These are phyloP conservation scores for Colletotrichum acutatum DNA, from an alignment of 2,329 filamentous ascomycete species.

Conservation along the genomic window DNA sequence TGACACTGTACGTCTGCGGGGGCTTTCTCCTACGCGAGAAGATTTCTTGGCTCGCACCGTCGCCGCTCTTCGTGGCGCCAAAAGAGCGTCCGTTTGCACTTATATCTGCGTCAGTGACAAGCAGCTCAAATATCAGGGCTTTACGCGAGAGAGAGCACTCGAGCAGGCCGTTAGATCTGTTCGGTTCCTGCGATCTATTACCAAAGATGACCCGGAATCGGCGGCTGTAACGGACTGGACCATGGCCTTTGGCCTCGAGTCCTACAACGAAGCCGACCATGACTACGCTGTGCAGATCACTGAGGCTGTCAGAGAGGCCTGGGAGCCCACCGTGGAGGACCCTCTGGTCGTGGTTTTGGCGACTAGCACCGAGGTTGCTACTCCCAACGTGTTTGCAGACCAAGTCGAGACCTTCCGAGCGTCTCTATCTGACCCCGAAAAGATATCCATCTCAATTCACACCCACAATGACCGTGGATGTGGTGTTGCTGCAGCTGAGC, in stretches of 20 bases:
- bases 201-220: constrained; percentile 76
- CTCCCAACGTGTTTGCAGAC: constrained; percentile 94
- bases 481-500: constrained; percentile 87
- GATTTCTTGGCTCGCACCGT: constrained; percentile 94
- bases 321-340: constrained; percentile 82
- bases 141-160: constrained; percentile 92
- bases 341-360: constrained; percentile 97
- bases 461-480: constrained; percentile 95
- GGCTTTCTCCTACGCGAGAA: constrained; percentile 89
- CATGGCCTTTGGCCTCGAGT: constrained; percentile 86
- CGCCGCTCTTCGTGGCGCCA: constrained; percentile 86
- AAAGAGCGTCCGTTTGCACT: constrained; percentile 93
- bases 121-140: constrained; percentile 49
- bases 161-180: constrained; percentile 82
- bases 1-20: constrained; percentile 91
- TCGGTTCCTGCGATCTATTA: constrained; percentile 86
- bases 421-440: constrained; percentile 84
- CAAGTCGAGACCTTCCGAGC: constrained; percentile 96
- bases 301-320: constrained; percentile 92
- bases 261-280: constrained; percentile 88
- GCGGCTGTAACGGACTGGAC: constrained; percentile 72
- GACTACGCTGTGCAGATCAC: constrained; percentile 87
- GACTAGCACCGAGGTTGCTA: constrained; percentile 93
- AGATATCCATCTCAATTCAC: constrained; percentile 88
- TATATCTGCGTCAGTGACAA: constrained; percentile 90